Percentiles rank a stretch among this genome's conserved stretches.
These are phyloP conservation scores for Pseudoturritis turrita DNA, from an alignment of 345 rosid genomes.

Conservation along the genomic window DNA sequence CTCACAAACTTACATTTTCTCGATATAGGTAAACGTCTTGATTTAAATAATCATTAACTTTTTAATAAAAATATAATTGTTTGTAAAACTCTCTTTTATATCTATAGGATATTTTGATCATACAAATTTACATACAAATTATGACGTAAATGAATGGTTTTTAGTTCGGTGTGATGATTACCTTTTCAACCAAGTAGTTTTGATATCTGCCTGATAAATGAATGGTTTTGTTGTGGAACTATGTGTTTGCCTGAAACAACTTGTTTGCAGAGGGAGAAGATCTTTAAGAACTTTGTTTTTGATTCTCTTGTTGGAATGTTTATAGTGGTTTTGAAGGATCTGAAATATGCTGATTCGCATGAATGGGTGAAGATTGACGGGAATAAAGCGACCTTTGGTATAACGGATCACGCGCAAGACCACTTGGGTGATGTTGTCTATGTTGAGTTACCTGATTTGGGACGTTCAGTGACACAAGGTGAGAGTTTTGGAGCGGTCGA, in stretches of 20 bases:
- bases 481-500: conserved; percentile 91
- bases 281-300: not conserved
- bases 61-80: too few relatives aligned
- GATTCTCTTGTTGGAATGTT: not conserved
- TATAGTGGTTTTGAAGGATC: conserved; percentile 66
- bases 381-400: conserved; percentile 71
- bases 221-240: not conserved
- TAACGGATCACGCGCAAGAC: conserved; percentile 96
- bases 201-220: too few relatives aligned
- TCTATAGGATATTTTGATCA: too few relatives aligned
- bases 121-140: too few relatives aligned
- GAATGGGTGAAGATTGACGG: conserved; percentile 94
- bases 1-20: too few relatives aligned
- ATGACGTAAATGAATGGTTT: too few relatives aligned
- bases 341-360: conserved; percentile 82
- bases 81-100: too few relatives aligned
- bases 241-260: not conserved
- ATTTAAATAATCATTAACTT: too few relatives aligned
- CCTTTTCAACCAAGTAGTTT: not conserved
- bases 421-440: conserved; percentile 97
- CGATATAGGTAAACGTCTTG: too few relatives aligned
- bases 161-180: not conserved
- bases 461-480: conserved; percentile 60
- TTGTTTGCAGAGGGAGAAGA: not conserved
- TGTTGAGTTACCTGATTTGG: conserved; percentile 85